Evolutionary conservation across 352 stramenopile genomes (phyloP), one percentile per base, ranked within the genome.

Genomic region (Pythium folliculosum): DNA sequence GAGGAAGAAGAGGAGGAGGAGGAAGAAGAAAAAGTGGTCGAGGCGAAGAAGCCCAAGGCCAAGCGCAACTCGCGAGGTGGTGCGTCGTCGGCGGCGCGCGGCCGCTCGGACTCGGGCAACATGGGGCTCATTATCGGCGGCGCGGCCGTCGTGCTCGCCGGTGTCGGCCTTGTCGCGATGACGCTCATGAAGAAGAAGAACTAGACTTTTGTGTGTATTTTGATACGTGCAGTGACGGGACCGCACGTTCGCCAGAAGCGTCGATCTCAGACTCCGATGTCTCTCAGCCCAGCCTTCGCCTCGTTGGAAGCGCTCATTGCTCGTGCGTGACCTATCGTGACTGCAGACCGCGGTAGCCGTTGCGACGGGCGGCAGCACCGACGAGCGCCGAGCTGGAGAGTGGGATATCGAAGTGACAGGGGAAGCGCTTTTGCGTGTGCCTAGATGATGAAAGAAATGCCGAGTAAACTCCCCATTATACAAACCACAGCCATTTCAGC

Each of bases 181-280:
- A 76, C 86, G 63, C 69, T 94, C 43, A 63, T 94, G 52, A 78
- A 78, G 35, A 82, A 84, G 57, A 93, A 91, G 67, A 87, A 85
- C 57, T 80, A 76, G 63, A 71, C 32, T 63, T 58, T 55, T 52
- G 44, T 68, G 52, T 68, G 55, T 63, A 25, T 49, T 32, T 60
- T 44, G 30, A 54, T 61, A 48, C 47, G 27, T 49, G 43, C 43
- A 9, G 7, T 44, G 51, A 19, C 13, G 53, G 35, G 50, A 57
- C 49, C 35, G 23, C 27, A 60, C 5, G 19, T 23, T 23, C 43
- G 43, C 43, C 13, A 50, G 19, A 21, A 4, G 44, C 44, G 19
- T 22, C 44, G 44, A 50, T 22, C 44, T 2, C 27, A 12, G 22
- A 17, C 47, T 53, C 37, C 37, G 27, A 2, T 32, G 27, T 6